Base-by-base conservation (phyloP, 495 filamentous ascomycete genomes). In the Trichoderma parareesei region DNA sequence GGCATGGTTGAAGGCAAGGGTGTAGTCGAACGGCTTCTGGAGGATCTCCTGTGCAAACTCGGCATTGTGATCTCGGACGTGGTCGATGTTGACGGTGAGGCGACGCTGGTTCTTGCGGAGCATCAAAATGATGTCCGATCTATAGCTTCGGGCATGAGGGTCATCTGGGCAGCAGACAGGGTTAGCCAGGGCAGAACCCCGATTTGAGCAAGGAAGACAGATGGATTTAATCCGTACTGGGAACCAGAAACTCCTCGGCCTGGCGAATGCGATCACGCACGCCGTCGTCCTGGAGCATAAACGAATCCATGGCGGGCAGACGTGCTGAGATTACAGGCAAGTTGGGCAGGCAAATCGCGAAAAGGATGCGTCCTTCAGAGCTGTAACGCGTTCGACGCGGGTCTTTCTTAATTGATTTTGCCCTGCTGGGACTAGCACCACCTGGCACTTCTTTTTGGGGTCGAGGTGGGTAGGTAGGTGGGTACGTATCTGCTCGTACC, bases 21-120 rank as follows among this genome's bases (percentile, higher is more conserved):
- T 84, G 73, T 84, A 96, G 68, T 96, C 92, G 79, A 96, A 97
- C 8, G 94, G 94, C 35, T 87, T 81, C 65, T 88, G 86, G 65
- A 98, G 83, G 18, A 98, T 82, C 53, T 92, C 92, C 67, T 97
- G 91, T 68, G 95, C 90, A 40, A 98, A 82, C 68, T 94, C 91
- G 66, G 88, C 77, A 72, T 90, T 96, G 78, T 97, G 93, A 67
- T 90, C 84, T 74, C 95, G 83, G 72, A 98, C 90, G 72, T 97
- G 92, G 77, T 98, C 95, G 66, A 99, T 83, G 79, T 92, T 96
- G 70, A 98, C 90, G 77, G 91, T 76, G 38, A 82, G 82, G 71
- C 93, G 82, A 66, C 90, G 84, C 69, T 90, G 78, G 66, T 88
- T 90, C 69, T 91, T 90, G 73, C 95, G 92, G 53, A 98, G 84